phyloP scores from a whole-genome alignment of 2,329 filamentous ascomycete genomes.

The Acrocalymma vagum region DNA sequence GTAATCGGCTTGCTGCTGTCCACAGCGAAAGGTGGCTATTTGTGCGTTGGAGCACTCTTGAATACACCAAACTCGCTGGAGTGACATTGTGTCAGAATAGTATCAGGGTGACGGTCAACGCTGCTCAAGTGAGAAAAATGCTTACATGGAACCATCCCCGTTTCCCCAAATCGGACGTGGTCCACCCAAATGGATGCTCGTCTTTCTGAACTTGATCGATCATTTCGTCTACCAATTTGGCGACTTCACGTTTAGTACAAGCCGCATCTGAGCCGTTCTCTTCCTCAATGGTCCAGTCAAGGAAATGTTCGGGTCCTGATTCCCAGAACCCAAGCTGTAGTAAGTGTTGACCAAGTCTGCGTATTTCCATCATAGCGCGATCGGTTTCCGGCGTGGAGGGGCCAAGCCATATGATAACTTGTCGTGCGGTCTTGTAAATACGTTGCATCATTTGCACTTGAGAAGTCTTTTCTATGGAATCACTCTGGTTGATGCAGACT shows the following conservation, averaged over 20 bases:
- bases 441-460: slow-evolving; percentile 18
- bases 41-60: slow-evolving; percentile 16
- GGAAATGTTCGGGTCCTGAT: slow-evolving; percentile 1
- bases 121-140: background rate
- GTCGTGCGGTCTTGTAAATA: slow-evolving; percentile 10
- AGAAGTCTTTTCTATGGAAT: slow-evolving; percentile 9
- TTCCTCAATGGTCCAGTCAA: slow-evolving; percentile 5
- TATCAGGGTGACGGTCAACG: background rate
- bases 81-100: background rate
- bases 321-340: slow-evolving; percentile 6
- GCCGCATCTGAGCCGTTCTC: slow-evolving; percentile 1
- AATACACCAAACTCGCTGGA: slow-evolving; percentile 16
- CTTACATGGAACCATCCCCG: slow-evolving; percentile 14
- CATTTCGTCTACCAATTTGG: slow-evolving; percentile 1
- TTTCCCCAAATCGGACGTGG: slow-evolving; percentile 12
- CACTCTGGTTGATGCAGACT: slow-evolving; percentile 15
- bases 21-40: slow-evolving; percentile 13
- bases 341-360: slow-evolving; percentile 6
- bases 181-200: slow-evolving; percentile 15
- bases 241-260: slow-evolving; percentile 2
- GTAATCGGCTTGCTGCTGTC: slow-evolving; percentile 13
- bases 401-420: slow-evolving; percentile 16
- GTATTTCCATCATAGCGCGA: slow-evolving; percentile 9
- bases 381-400: slow-evolving; percentile 7
- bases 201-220: slow-evolving; percentile 1